These are phyloP conservation scores for Colletotrichum sp. DNA, from an alignment of 2,329 filamentous ascomycete genomes.

Conservation along the genomic window DNA sequence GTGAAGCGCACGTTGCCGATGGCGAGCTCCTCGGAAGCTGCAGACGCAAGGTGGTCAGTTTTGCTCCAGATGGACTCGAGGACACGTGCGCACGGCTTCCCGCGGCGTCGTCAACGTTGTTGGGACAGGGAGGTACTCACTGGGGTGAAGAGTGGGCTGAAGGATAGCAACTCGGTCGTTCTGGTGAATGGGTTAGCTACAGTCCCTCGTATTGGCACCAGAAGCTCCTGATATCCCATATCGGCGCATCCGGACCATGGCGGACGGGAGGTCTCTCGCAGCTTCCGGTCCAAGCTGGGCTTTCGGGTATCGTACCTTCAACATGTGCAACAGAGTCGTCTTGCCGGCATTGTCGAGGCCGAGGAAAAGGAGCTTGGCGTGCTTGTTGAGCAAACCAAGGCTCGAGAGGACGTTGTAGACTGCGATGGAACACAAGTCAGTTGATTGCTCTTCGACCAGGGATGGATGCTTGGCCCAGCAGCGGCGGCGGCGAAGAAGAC, in stretches of 20 bases:
- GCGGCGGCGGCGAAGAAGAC: slow-evolving; percentile 25
- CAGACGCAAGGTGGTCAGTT: slow-evolving; percentile 15
- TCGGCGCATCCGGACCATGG: background rate
- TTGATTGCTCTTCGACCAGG: background rate
- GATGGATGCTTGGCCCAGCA: slow-evolving; percentile 3
- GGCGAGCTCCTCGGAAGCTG: slow-evolving; percentile 88
- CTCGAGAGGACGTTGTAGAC: slow-evolving; percentile 91
- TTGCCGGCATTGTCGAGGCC: slow-evolving; percentile 95
- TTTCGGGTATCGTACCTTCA: slow-evolving; percentile 70
- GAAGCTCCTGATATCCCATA: background rate
- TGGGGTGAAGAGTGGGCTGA: slow-evolving; percentile 89
- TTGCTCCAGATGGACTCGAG: slow-evolving; percentile 17
- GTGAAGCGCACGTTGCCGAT: slow-evolving; percentile 95
- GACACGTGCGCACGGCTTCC: slow-evolving; percentile 24
- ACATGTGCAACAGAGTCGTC: slow-evolving; percentile 92
- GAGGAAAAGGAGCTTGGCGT: slow-evolving; percentile 92
- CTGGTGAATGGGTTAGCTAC: slow-evolving; percentile 44
- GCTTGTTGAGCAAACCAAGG: slow-evolving; percentile 91
- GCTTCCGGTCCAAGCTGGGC: background rate
- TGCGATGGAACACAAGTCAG: slow-evolving; percentile 34
- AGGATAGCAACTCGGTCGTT: slow-evolving; percentile 93
- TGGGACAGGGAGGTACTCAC: slow-evolving; percentile 54
- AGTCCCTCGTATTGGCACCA: slow-evolving; percentile 25
- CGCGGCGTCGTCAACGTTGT: background rate
- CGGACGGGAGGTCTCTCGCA: background rate